phyloP scores from a whole-genome alignment of 176 grass and related monocot genomes.

The Eragrostis curvula region DNA sequence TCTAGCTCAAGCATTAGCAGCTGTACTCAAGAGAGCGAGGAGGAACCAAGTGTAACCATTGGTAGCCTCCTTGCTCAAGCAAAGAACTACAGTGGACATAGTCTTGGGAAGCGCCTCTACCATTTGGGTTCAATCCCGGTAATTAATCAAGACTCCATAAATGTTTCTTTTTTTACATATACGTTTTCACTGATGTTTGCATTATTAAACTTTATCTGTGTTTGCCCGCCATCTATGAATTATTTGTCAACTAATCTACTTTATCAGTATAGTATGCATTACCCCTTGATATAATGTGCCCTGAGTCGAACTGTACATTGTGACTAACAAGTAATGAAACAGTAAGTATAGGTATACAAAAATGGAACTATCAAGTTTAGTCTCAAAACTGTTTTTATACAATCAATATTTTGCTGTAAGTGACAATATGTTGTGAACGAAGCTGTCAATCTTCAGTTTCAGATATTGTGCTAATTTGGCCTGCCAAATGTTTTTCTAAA shows the following conservation, averaged over 20 bases:
- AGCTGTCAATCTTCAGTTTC: background rate
- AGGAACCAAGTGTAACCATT: constrained; percentile 71
- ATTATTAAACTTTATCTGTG: background rate
- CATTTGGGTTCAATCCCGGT: constrained; percentile 88
- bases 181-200: background rate
- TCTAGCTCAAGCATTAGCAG: constrained; percentile 91
- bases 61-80: constrained; percentile 93
- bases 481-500: background rate
- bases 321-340: background rate
- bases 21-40: constrained; percentile 77
- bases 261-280: background rate
- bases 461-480: background rate
- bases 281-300: background rate
- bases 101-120: constrained; percentile 79
- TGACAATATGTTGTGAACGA: background rate
- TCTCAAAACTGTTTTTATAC: background rate
- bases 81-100: constrained; percentile 61
- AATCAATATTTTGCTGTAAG: background rate
- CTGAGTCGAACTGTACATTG: background rate
- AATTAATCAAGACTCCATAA: constrained; percentile 20
- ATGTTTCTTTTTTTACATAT: background rate
- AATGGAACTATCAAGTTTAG: background rate
- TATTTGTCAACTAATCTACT: background rate
- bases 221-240: background rate
- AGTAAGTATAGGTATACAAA: background rate